phyloP scores from a whole-genome alignment of 306 rosid species.

The Calophaca sinica region DNA sequence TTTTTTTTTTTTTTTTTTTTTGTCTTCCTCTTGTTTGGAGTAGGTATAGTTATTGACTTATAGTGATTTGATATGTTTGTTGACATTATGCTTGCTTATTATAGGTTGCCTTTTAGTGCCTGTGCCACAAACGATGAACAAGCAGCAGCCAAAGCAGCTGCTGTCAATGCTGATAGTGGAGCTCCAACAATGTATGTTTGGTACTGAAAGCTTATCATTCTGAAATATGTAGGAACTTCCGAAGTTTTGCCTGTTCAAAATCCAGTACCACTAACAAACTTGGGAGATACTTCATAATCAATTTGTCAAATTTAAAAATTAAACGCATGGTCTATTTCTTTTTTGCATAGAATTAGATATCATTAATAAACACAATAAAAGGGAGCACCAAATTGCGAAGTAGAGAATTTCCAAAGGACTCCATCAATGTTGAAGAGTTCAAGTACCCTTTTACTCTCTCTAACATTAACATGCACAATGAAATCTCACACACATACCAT shows the following conservation, averaged over 20 bases:
- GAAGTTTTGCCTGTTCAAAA: background rate
- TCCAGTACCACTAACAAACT: slow-evolving; percentile 4
- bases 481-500: background rate
- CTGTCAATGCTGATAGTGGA: slow-evolving; percentile 70
- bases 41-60: slow-evolving; percentile 1
- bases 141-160: slow-evolving; percentile 79
- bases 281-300: background rate
- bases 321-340: background rate
- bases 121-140: slow-evolving; percentile 67
- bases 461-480: background rate
- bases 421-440: background rate
- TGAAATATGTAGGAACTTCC: slow-evolving; percentile 21
- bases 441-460: background rate
- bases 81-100: slow-evolving; percentile 11
- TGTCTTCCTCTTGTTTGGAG: slow-evolving; percentile 21
- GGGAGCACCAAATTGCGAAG: background rate
- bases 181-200: slow-evolving; percentile 77
- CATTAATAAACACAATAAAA: slow-evolving; percentile 1
- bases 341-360: slow-evolving; percentile 21
- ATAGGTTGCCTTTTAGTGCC: slow-evolving; percentile 62
- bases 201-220: slow-evolving; percentile 40
- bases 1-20: background rate
- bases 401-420: slow-evolving; percentile 8
- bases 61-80: slow-evolving; percentile 5
- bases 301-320: slow-evolving; percentile 7